Conservation (phyloP, 139 green algal genomes). For the Raphidocelis subcapitata region DNA sequence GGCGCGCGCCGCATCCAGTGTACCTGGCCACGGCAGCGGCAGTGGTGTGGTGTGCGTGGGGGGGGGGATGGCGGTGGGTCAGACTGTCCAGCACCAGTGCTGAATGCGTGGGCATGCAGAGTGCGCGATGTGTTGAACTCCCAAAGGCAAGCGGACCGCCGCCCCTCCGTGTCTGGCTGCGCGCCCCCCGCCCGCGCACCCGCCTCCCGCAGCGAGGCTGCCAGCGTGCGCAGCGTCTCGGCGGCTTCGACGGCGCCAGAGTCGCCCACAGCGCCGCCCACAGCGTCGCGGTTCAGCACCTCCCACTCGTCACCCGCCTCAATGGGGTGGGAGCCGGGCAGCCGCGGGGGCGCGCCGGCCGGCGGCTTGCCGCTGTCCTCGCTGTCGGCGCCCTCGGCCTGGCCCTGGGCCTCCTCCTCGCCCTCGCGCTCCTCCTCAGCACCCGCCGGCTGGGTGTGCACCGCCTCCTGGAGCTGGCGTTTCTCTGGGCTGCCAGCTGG, state of each 20-base stretch:
- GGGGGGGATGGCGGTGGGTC: neutral
- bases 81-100: neutral
- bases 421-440: neutral
- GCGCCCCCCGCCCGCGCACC: neutral
- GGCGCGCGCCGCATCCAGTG: neutral
- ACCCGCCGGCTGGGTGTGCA: too few relatives aligned
- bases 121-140: neutral
- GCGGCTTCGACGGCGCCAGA: neutral
- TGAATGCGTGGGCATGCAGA: neutral
- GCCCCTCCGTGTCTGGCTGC: neutral
- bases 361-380: neutral
- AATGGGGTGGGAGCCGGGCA: too few relatives aligned
- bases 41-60: neutral
- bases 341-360: neutral
- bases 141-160: neutral
- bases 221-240: slow-evolving; percentile 8
- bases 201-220: neutral
- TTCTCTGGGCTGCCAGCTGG: too few relatives aligned
- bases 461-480: too few relatives aligned
- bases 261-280: neutral
- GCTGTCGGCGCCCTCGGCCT: neutral
- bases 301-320: too few relatives aligned
- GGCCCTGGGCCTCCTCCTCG: neutral
- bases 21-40: slow-evolving; percentile 6
- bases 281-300: too few relatives aligned